phyloP scores from a whole-genome alignment of 1,139 yeast genomes.

The Taphrina populina region DNA sequence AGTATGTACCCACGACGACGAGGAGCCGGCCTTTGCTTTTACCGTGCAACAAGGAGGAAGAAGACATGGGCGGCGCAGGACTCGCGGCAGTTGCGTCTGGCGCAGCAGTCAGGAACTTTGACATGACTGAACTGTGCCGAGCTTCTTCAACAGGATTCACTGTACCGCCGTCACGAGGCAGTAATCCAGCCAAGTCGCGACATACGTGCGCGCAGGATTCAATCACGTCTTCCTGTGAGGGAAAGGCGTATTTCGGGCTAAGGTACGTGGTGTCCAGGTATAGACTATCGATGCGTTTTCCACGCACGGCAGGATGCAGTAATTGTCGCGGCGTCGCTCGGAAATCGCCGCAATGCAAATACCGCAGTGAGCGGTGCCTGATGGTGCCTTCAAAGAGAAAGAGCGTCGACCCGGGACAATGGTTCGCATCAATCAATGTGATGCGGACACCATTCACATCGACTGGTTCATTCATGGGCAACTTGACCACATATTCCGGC shows the following conservation, averaged over 20 bases:
- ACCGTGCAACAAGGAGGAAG: neutral
- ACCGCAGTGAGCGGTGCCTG: slow-evolving; percentile 42
- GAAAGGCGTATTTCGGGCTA: slow-evolving; percentile 71
- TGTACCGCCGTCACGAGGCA: slow-evolving; percentile 43
- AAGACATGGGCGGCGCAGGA: slow-evolving; percentile 42
- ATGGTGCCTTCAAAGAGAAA: slow-evolving; percentile 63
- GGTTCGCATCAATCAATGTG: slow-evolving; percentile 77
- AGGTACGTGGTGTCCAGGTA: slow-evolving; percentile 88
- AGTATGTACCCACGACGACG: slow-evolving; percentile 81
- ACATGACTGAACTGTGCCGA: slow-evolving; percentile 12
- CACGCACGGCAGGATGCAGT: slow-evolving; percentile 37
- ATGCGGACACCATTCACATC: slow-evolving; percentile 56
- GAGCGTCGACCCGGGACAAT: slow-evolving; percentile 92
- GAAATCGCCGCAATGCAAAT: slow-evolving; percentile 88
- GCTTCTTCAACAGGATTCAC: slow-evolving; percentile 31
- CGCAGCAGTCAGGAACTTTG: slow-evolving; percentile 11
- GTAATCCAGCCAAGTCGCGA: slow-evolving; percentile 37
- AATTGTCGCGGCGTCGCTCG: slow-evolving; percentile 55
- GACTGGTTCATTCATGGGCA: slow-evolving; percentile 51
- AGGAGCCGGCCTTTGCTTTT: slow-evolving; percentile 48
- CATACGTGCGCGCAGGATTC: slow-evolving; percentile 59
- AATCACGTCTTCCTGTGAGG: slow-evolving; percentile 70
- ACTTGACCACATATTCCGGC: slow-evolving; percentile 52
- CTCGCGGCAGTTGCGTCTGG: slow-evolving; percentile 46
- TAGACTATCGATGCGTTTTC: slow-evolving; percentile 54